Evolutionary conservation across 1,284 basidiomycete species (phyloP).

Genomic region (Apiotrichum porosum): DNA sequence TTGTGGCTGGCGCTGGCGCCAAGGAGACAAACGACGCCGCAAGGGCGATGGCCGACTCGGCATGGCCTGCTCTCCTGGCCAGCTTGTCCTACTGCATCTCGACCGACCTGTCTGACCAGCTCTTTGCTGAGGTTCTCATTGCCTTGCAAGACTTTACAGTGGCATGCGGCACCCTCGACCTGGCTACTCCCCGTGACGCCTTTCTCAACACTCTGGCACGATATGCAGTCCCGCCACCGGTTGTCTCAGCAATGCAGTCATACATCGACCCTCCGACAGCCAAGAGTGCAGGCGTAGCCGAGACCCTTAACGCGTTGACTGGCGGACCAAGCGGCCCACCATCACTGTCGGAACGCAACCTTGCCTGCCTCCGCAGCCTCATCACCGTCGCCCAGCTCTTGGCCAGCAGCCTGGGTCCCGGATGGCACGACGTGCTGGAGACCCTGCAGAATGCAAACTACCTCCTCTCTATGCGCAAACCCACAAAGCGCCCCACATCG

Average conservation of each 20-base stretch:
- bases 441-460: constrained; percentile 88
- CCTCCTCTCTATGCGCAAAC: constrained; percentile 58
- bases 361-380: constrained; percentile 81
- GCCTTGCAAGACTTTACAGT: constrained; percentile 79
- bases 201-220: constrained; percentile 82
- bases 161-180: constrained; percentile 79
- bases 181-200: constrained; percentile 84
- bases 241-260: constrained; percentile 75
- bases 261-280: constrained; percentile 54
- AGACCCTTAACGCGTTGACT: constrained; percentile 57
- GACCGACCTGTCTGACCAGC: constrained; percentile 69
- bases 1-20: constrained; percentile 59
- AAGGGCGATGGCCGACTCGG: constrained; percentile 71
- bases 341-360: constrained; percentile 77
- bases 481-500: not conserved
- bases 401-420: constrained; percentile 73
- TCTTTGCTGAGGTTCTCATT: constrained; percentile 66
- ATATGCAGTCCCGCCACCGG: constrained; percentile 78
- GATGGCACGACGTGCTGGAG: constrained; percentile 89
- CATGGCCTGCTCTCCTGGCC: constrained; percentile 85
- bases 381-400: constrained; percentile 74
- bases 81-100: constrained; percentile 81
- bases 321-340: constrained; percentile 53
- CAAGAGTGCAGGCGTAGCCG: constrained; percentile 54
- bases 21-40: constrained; percentile 51